Base-by-base conservation (phyloP, 2,329 filamentous ascomycete species). In the Ophiostoma ulmi region DNA sequence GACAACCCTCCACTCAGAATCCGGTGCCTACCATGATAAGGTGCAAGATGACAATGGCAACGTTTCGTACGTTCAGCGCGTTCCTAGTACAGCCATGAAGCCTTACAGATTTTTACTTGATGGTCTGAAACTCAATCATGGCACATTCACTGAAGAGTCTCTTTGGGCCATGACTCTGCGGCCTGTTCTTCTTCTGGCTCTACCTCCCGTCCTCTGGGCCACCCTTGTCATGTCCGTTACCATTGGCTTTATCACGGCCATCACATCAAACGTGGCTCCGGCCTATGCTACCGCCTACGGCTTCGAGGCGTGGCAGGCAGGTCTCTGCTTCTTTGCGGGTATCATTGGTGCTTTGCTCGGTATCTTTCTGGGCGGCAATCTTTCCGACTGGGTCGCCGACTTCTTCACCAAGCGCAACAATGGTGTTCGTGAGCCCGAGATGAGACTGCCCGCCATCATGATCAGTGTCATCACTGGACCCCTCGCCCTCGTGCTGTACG, bases 201-300 rank as follows among this genome's bases (percentile, higher is more conserved):
- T 88, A 0, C 86, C 85, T 5, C 80, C 83, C 0, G 82, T 88
- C 0, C 77, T 87, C 2, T 87, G 85, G 85, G 83, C 83, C 3
- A 83, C 85, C 13, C 77, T 86, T 2, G 82, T 86, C 22, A 81
- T 85, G 77, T 80, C 85, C 1, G 84, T 83, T 3, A 85, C 84
- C 1, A 85, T 87, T 70, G 74, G 73, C 0, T 87, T 87, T 75
- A 76, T 86, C 1, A 83, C 86, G 0, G 85, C 85, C 17, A 83
- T 88, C 13, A 82, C 83, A 0, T 84, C 86, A 64, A 87, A 87
- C 70, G 83, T 83, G 2, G 80, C 80, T 3, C 73, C 79, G 0
- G 83, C 83, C 0, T 86, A 81, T 73, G 44, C 76, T 2, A 72
- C 75, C 1, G 76, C 82, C 0, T 85, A 85, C 72, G 77, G 75